These are phyloP conservation scores for Fusarium avenaceum DNA, from an alignment of 2,329 filamentous ascomycete genomes.

Conservation along the genomic window DNA sequence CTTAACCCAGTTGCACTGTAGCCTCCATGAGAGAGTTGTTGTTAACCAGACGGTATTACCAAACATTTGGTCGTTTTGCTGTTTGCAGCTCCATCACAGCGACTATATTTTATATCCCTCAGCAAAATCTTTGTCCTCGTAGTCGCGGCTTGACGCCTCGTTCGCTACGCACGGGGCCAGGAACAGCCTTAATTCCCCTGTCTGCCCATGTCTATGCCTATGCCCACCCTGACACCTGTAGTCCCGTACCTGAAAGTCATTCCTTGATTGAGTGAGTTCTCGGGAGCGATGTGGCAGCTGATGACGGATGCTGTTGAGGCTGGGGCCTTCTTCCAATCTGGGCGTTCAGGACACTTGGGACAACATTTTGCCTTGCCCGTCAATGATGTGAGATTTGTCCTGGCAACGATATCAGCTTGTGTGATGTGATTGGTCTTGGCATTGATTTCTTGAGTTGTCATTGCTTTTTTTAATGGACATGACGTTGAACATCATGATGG, in stretches of 20 bases:
- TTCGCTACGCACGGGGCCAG: conserved; percentile 37
- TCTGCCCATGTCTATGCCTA: conserved; percentile 17
- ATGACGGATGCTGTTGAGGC: conserved; percentile 48
- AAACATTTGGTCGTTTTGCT: conserved; percentile 10
- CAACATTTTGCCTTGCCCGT: conserved; percentile 33
- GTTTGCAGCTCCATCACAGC: conserved; percentile 2
- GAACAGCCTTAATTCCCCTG: conserved; percentile 31
- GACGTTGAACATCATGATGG: conserved; percentile 14
- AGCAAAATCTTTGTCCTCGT: conserved; percentile 4
- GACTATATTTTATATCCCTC: not conserved
- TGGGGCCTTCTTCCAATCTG: conserved; percentile 40
- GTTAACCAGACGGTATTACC: conserved; percentile 1
- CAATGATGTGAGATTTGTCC: conserved; percentile 22
- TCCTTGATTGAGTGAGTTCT: conserved; percentile 15
- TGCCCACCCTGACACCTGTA: conserved; percentile 23
- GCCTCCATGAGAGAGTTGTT: not conserved
- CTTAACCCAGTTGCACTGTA: conserved; percentile 8
- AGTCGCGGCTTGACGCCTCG: conserved; percentile 14
- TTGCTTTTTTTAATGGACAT: conserved; percentile 27
- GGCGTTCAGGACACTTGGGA: conserved; percentile 26
- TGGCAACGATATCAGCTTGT: conserved; percentile 25
- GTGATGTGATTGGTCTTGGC: conserved; percentile 16
- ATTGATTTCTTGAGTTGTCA: conserved; percentile 12
- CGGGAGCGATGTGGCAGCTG: conserved; percentile 31
- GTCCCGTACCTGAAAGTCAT: conserved; percentile 27